These are phyloP conservation scores for Pelargonium australe DNA, from an alignment of 441 rosid species.

Conservation along the genomic window DNA sequence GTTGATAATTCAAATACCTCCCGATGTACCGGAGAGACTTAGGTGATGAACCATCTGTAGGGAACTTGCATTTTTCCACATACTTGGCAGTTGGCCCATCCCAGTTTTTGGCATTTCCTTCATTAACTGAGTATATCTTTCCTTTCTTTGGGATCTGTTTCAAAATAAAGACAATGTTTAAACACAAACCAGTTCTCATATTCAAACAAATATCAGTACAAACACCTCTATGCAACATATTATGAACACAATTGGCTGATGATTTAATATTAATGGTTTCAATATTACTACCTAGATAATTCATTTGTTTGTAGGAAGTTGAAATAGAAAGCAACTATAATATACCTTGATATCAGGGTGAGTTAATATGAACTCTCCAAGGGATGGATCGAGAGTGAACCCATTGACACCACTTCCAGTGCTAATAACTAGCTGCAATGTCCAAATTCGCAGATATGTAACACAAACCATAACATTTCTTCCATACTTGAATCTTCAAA, in stretches of 20 bases:
- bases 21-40: conserved; percentile 92
- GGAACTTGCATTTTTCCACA: conserved; percentile 89
- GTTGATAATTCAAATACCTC: conserved; percentile 47
- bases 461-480: not conserved
- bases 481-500: not conserved
- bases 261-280: too few species aligned
- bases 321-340: not conserved
- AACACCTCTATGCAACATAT: too few species aligned
- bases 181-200: not conserved
- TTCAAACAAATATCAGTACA: not conserved
- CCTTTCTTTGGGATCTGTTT: conserved; percentile 81
- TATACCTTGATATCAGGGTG: conserved; percentile 82
- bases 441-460: not conserved
- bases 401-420: conserved; percentile 85
- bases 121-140: conserved; percentile 91
- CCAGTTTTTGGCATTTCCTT: conserved; percentile 97
- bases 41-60: conserved; percentile 69
- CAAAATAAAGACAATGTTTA: not conserved
- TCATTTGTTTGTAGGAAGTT: not conserved
- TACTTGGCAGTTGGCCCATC: conserved; percentile 90
- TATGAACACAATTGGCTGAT: too few species aligned
- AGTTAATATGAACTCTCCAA: conserved; percentile 94
- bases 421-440: conserved; percentile 78
- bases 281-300: too few species aligned
- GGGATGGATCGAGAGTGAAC: conserved; percentile 95